These are phyloP conservation scores for Neocatenulostroma microsporum DNA, from an alignment of 2,329 filamentous ascomycete species.

Conservation along the genomic window DNA sequence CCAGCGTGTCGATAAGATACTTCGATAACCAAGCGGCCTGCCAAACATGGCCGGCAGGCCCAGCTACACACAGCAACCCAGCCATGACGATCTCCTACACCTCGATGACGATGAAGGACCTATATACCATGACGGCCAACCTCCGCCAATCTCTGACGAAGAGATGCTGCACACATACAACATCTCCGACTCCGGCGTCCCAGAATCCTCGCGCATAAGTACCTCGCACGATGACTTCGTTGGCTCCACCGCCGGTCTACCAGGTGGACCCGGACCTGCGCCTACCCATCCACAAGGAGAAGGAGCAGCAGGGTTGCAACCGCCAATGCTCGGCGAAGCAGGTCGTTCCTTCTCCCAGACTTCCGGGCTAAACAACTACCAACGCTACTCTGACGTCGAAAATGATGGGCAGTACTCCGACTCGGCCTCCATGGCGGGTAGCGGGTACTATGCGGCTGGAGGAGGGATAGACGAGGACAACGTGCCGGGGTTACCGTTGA, in stretches of 20 bases:
- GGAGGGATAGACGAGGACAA: conserved; percentile 51
- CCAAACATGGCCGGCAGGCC: conserved; percentile 48
- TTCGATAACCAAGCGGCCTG: background rate
- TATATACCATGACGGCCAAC: conserved; percentile 64
- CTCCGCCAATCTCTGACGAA: conserved; percentile 72
- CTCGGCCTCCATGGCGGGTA: conserved; percentile 36
- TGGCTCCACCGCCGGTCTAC: conserved; percentile 47
- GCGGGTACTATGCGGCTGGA: conserved; percentile 69
- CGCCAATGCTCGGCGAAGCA: conserved; percentile 31
- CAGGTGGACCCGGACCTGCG: conserved; percentile 37
- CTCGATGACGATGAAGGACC: conserved; percentile 63
- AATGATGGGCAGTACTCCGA: conserved; percentile 68
- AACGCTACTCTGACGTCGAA: conserved; percentile 83
- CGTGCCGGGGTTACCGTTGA: conserved; percentile 42
- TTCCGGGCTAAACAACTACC: conserved; percentile 78
- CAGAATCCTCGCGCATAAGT: conserved; percentile 63
- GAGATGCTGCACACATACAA: conserved; percentile 69
- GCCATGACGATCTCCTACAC: conserved; percentile 45
- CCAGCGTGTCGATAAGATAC: no score
- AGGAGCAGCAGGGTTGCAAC: conserved; percentile 19
- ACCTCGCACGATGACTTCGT: conserved; percentile 95
- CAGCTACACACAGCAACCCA: conserved; percentile 40
- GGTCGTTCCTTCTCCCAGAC: conserved; percentile 59
- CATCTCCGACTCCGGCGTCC: conserved; percentile 56
- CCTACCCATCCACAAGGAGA: no score